These are phyloP conservation scores for Hypomyces perniciosus DNA, from an alignment of 2,329 filamentous ascomycete genomes.

Conservation along the genomic window DNA sequence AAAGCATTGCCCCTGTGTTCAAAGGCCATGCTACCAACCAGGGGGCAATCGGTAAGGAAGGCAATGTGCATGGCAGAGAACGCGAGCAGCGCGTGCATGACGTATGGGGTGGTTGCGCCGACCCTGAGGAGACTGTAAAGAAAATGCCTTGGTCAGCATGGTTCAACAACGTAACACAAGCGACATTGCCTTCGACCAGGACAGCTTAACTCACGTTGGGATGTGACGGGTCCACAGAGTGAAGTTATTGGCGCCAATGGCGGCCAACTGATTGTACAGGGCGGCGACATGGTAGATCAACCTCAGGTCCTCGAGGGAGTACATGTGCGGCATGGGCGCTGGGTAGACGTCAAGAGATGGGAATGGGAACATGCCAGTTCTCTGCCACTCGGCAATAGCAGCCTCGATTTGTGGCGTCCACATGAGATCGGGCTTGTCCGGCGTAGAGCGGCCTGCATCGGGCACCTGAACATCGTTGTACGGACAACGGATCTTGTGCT, in stretches of 20 bases:
- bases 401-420: conserved; percentile 83
- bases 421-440: conserved; percentile 64
- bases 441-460: conserved; percentile 56
- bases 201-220: conserved; percentile 64
- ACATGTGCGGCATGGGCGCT: conserved; percentile 63
- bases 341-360: conserved; percentile 73
- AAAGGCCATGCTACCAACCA: conserved; percentile 83
- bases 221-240: conserved; percentile 92
- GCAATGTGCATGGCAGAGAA: conserved; percentile 94
- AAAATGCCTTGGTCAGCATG: conserved; percentile 6
- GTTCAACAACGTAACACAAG: conserved; percentile 2
- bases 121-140: conserved; percentile 55
- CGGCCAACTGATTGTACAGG: conserved; percentile 75
- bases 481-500: conserved; percentile 96
- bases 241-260: conserved; percentile 72
- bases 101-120: conserved; percentile 74
- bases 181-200: neutral
- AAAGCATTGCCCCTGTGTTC: conserved; percentile 82
- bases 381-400: conserved; percentile 75
- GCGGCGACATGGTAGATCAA: conserved; percentile 87
- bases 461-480: conserved; percentile 79
- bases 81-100: conserved; percentile 88
- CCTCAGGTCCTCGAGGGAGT: conserved; percentile 72
- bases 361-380: conserved; percentile 80
- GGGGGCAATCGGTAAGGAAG: conserved; percentile 77